phyloP scores from a whole-genome alignment of 345 rosid genomes.

The Salix koriyanagi region DNA sequence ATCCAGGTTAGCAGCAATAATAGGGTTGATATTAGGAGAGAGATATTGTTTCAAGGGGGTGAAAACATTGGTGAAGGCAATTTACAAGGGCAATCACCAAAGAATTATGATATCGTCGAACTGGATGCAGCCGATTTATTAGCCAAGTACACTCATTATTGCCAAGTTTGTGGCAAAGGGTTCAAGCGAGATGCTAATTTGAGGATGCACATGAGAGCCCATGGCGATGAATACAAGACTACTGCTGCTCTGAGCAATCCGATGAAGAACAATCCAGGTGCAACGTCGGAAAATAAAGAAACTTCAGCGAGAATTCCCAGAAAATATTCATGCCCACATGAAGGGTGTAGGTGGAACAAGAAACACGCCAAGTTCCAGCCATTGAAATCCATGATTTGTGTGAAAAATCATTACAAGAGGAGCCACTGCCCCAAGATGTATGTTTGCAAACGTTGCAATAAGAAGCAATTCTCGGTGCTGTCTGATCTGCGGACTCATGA shows the following conservation, averaged over 20 bases:
- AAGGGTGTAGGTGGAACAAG: conserved; percentile 83
- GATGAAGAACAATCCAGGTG: conserved; percentile 21
- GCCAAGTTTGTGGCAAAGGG: conserved; percentile 80
- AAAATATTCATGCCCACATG: conserved; percentile 79
- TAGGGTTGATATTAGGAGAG: not conserved
- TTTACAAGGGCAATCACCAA: not conserved
- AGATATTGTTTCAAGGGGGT: not conserved
- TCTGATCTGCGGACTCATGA: conserved; percentile 92
- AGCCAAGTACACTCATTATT: conserved; percentile 84
- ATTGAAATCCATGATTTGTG: conserved; percentile 76
- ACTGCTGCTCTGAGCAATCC: conserved; percentile 65
- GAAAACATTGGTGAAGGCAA: conserved; percentile 5
- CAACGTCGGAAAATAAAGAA: not conserved
- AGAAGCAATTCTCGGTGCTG: conserved; percentile 78
- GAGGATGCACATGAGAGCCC: conserved; percentile 98
- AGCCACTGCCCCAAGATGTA: conserved; percentile 93
- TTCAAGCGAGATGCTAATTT: conserved; percentile 87
- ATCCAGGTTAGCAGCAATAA: not conserved
- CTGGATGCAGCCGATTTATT: conserved; percentile 53
- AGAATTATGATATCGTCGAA: conserved; percentile 48
- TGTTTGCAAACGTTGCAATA: conserved; percentile 69
- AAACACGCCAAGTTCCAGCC: conserved; percentile 85
- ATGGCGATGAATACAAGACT: conserved; percentile 81
- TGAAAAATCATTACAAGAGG: conserved; percentile 90
- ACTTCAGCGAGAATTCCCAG: conserved; percentile 17